Evolutionary conservation across 2,329 filamentous ascomycete genomes (phyloP).

Genomic region (Colletotrichum filicis): DNA sequence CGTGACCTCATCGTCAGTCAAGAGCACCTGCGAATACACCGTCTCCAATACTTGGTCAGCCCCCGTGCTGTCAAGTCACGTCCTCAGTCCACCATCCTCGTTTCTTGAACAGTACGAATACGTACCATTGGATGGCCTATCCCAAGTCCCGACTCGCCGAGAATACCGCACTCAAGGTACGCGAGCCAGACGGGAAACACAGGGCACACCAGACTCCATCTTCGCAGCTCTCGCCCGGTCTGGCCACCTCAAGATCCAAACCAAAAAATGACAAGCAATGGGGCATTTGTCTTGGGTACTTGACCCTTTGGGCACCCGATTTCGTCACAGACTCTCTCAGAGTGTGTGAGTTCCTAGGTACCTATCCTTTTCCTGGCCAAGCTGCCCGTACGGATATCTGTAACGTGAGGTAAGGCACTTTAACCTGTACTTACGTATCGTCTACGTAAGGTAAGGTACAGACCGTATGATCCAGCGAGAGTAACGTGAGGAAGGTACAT

Average conservation of each 20-base stretch:
- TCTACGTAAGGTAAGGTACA: background rate
- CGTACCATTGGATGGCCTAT: background rate
- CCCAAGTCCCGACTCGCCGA: background rate
- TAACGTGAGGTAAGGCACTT: background rate
- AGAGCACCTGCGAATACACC: background rate
- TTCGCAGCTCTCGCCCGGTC: background rate
- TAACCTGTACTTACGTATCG: background rate
- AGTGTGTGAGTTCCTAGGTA: no score
- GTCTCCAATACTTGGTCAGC: background rate
- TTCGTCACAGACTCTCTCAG: background rate
- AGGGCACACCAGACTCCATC: background rate
- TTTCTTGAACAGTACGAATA: background rate
- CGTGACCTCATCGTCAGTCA: conserved; percentile 26
- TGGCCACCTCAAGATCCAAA: background rate
- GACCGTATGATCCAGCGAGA: no score
- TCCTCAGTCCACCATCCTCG: background rate
- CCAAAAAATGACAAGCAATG: background rate
- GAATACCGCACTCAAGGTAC: background rate
- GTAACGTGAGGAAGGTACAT: background rate
- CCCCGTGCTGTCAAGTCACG: background rate
- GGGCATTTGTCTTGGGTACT: background rate
- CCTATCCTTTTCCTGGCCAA: background rate
- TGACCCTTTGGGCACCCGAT: background rate
- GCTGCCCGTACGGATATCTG: background rate
- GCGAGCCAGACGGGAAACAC: background rate